Conservation (phyloP, 208 protist species). For the Vickermania spadyakhi region DNA sequence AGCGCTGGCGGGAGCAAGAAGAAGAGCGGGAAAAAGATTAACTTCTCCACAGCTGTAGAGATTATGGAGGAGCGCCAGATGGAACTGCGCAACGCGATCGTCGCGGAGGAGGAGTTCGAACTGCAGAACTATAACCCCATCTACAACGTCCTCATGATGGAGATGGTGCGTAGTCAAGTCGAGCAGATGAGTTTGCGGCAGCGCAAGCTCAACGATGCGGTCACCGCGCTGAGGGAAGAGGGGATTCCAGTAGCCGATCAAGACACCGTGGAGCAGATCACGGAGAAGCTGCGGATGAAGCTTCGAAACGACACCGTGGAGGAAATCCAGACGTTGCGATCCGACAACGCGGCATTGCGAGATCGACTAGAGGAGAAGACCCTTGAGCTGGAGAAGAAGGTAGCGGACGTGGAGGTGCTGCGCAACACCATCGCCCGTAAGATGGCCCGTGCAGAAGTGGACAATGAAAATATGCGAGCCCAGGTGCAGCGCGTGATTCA, state of each 20-base stretch:
- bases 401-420: slow-evolving; percentile 42
- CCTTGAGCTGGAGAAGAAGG: slow-evolving; percentile 46
- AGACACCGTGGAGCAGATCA: slow-evolving; percentile 19
- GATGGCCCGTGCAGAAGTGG: slow-evolving; percentile 41
- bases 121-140: slow-evolving; percentile 31
- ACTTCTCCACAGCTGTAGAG: slow-evolving; percentile 7
- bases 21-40: slow-evolving; percentile 7
- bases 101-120: slow-evolving; percentile 41
- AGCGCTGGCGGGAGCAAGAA: background rate
- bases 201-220: slow-evolving; percentile 40
- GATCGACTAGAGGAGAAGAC: slow-evolving; percentile 41
- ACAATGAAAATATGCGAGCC: slow-evolving; percentile 46
- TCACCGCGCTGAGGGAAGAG: slow-evolving; percentile 28
- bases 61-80: slow-evolving; percentile 24
- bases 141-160: slow-evolving; percentile 67
- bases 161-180: slow-evolving; percentile 49
- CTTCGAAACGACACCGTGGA: slow-evolving; percentile 35
- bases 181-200: slow-evolving; percentile 55
- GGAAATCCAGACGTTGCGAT: slow-evolving; percentile 30
- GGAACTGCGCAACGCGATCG: slow-evolving; percentile 21
- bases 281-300: slow-evolving; percentile 29
- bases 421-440: slow-evolving; percentile 40
- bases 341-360: slow-evolving; percentile 35
- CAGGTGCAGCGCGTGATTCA: slow-evolving; percentile 49
- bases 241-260: slow-evolving; percentile 18